Evolutionary conservation across 768 basidiomycete species (phyloP), one percentile per base, ranked within the genome.

Genomic region (Suillus brevipes): DNA sequence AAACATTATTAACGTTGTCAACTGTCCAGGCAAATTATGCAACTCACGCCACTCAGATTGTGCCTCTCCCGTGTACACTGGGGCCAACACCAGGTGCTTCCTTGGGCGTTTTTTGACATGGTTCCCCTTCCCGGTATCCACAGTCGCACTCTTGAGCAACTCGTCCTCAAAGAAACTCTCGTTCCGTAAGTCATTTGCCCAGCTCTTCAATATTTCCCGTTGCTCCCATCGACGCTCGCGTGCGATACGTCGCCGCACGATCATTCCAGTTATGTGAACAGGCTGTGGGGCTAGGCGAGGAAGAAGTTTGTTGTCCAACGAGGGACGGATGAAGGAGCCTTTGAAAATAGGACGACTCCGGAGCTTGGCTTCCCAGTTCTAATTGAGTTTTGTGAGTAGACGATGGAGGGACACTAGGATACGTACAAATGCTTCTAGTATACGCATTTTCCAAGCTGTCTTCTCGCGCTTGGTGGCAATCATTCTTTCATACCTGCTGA

Each of bases 281-380:
- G 96, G 95, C 67, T 97, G 94, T 1, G 92, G 93, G 47, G 83
- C 86, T 69, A 97, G 78, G 0, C 92, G 86, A 0, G 94, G 94
- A 16, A 97, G 83, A 1, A 94, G 92, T 0, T 78, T 81, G 72
- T 94, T 86, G 75, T 77, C 85, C 9, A 85, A 60, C 0, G 89
- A 82, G 0, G 93, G 84, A 13, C 85, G 86, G n/a, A 94, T 72
- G 73, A 85, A 85, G 2, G 81, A 83, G 6, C 93, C 91, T 8
- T 91, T 94, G 65, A 94, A 75, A 40, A 89, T 87, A 14, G 91
- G 88, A 4, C 87, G 84, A 25, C 80, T 83, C 43, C 79, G 82
- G 45, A 90, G 77, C 28, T 79, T 79, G 9, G 80, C 69, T 64
- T 82, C 82, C 80, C 87, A 90, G 61, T 82, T 84, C 88, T 91